Percentiles rank a stretch among this genome's conserved stretches.
Conservation (phyloP, 2,329 filamentous ascomycete species). For the Knufia petricola region DNA sequence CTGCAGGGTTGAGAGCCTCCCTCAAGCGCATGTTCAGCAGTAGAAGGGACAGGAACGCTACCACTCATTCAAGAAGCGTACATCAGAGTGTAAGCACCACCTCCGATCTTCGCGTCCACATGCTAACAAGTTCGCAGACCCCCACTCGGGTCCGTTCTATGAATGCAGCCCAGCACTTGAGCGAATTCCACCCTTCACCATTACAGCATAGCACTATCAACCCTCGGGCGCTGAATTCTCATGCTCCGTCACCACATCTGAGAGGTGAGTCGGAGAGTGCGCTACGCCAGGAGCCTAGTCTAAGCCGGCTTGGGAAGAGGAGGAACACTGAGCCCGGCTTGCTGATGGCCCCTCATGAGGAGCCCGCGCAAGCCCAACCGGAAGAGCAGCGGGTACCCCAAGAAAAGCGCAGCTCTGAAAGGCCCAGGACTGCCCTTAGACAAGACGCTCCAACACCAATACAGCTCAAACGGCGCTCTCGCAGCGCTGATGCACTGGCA, state of each 20-base stretch:
- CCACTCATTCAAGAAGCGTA: not conserved
- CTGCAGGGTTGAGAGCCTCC: conserved; percentile 16
- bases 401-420: not conserved
- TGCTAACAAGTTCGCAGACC: not conserved
- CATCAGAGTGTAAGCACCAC: conserved; percentile 2
- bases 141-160: not conserved
- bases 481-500: conserved; percentile 35
- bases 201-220: conserved; percentile 4
- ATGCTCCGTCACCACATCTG: conserved; percentile 11
- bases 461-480: conserved; percentile 32
- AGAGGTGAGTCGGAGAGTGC: conserved; percentile 7
- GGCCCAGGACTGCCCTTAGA: conserved; percentile 1
- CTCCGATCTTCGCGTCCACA: not conserved
- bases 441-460: conserved; percentile 1
- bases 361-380: not conserved
- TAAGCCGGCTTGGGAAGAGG: conserved; percentile 16
- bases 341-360: conserved; percentile 17
- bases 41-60: conserved; percentile 14
- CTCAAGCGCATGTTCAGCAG: conserved; percentile 23
- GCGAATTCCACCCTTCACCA: not conserved
- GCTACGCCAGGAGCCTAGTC: not conserved
- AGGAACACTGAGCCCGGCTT: conserved; percentile 38
- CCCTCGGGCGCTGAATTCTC: conserved; percentile 19
- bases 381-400: not conserved
- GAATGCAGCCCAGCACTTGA: not conserved